Evolutionary conservation across 2,329 filamentous ascomycete species (phyloP).

Genomic region (Colletotrichum tropicale): DNA sequence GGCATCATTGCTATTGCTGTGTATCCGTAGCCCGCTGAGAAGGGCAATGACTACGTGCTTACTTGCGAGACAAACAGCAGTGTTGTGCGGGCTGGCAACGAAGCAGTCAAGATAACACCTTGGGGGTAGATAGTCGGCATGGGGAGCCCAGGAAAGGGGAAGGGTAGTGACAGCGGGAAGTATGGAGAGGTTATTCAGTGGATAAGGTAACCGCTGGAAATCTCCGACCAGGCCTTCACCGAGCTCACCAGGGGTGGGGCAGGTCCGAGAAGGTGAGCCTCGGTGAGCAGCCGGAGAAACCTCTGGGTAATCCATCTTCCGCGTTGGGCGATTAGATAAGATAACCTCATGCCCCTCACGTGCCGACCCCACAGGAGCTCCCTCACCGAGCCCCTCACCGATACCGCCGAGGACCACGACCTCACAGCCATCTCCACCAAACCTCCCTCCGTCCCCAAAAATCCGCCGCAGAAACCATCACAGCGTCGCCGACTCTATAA

Average conservation of each 20-base stretch:
- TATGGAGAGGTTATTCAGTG: constrained; percentile 17
- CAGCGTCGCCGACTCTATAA: constrained; percentile 28
- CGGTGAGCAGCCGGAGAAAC: not conserved
- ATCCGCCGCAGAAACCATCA: constrained; percentile 55
- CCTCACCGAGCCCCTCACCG: constrained; percentile 19
- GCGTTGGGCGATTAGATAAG: not conserved
- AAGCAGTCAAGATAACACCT: not conserved
- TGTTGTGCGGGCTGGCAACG: not conserved
- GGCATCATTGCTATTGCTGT: not conserved
- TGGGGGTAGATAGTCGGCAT: not conserved
- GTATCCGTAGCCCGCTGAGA: not conserved
- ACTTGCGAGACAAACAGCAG: not conserved
- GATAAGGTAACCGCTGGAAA: not conserved
- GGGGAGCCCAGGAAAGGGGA: not conserved
- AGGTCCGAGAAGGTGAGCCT: accelerated
- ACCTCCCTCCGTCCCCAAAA: constrained; percentile 40
- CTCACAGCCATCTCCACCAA: not conserved
- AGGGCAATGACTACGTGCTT: not conserved
- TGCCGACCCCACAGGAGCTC: not conserved
- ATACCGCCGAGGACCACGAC: constrained; percentile 5
- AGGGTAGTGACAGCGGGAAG: constrained; percentile 17
- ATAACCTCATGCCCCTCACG: not conserved
- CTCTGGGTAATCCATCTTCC: not conserved
- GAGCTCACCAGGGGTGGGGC: not conserved
- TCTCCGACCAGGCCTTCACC: not conserved